Conservation (phyloP, 495 filamentous ascomycete species). For the Aspergillus leporis region DNA sequence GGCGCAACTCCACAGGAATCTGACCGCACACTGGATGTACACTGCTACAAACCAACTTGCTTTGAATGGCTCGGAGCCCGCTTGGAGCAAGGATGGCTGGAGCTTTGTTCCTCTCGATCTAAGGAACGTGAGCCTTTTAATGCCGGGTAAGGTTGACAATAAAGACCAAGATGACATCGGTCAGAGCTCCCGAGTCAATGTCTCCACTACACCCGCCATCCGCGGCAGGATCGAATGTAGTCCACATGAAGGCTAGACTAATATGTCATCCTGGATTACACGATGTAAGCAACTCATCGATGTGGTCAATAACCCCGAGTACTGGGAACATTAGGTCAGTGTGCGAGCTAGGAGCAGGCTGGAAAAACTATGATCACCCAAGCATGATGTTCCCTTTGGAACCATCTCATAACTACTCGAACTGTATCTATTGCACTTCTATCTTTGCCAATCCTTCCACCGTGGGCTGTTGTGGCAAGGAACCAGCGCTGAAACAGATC, state of each 20-base stretch:
- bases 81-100: no score
- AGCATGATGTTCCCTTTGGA: constrained; percentile 11
- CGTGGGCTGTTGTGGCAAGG: constrained; percentile 34
- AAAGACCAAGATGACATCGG: no score
- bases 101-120: no score
- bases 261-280: constrained; percentile 27
- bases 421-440: constrained; percentile 21
- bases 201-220: no score
- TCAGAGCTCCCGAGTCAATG: no score
- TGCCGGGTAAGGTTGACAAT: no score
- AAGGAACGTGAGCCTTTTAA: no score
- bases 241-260: constrained; percentile 15
- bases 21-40: no score
- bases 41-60: no score
- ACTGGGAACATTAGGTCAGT: constrained; percentile 11
- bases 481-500: constrained; percentile 15
- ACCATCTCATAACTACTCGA: constrained; percentile 5
- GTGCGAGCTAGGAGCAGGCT: constrained; percentile 15
- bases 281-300: constrained; percentile 8
- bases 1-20: no score
- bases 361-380: constrained; percentile 1
- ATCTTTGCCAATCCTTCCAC: constrained; percentile 25
- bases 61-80: no score
- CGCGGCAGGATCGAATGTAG: no score
- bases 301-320: background rate